Evolutionary conservation across 2,329 filamentous ascomycete species (phyloP), one percentile per base, ranked within the genome.

Genomic region (Penicillium decumbens): DNA sequence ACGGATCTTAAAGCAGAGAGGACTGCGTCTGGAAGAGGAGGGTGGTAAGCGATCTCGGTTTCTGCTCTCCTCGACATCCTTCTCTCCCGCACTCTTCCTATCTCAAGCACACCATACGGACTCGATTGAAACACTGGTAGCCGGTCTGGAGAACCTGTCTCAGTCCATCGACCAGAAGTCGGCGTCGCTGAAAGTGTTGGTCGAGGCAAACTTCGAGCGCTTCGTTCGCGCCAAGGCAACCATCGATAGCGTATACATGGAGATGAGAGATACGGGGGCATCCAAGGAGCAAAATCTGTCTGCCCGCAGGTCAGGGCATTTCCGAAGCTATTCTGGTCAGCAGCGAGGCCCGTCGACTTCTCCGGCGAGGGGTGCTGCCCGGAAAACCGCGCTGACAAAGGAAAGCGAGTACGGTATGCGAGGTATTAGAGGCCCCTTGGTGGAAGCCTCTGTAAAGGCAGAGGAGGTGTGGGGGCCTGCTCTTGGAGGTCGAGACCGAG

Each of bases 391-490:
- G 0, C 76, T 97, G 41, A 80, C 86, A 33, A 95, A 95, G 69
- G 92, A 96, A 72, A 95, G 89, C 61, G 90, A 95, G 62, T 95
- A 91, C 64, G 90, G 90, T 44, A 84, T 95, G 6, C 77, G 86
- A 64, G 90, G 89, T 9, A 95, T 98, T 70, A 95, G 95, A 66
- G 81, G 79, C 1, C 92, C 93, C 15, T 75, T 98, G 47, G 78
- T 93, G 8, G 93, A 97, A 62, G 89, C 95, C 9, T 89, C 89
- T 0, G 87, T 90, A 53, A 96, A 96, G 70, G 93, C 92, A 0
- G 90, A 97, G 69, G 93, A 98, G 63, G 88, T 98, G 7, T 98
- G 95, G 91, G 93, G 93, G 0, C 93, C 93, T 2, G 92, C 93
- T 1, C 72, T 98, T 32, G 89, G 90, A 33, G 93, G 93, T 3